Percentiles rank a stretch among this genome's conserved stretches.
These are phyloP conservation scores for Fusarium luffae DNA, from an alignment of 2,329 filamentous ascomycete species.

Conservation along the genomic window DNA sequence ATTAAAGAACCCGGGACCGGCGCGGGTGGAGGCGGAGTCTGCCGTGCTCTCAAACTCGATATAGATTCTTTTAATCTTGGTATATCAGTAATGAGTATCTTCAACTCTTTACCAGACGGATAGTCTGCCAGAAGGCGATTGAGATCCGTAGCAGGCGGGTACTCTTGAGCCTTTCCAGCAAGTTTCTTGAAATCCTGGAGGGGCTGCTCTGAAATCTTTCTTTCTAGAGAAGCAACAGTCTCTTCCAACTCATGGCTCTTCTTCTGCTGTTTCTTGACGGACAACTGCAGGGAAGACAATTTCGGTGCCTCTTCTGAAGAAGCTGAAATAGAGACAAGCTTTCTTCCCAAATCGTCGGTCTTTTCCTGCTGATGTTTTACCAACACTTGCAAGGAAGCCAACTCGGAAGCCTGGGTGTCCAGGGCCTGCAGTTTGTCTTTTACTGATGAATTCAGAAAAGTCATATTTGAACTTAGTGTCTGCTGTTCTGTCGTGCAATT, in stretches of 20 bases:
- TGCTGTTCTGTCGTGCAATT: constrained; percentile 1
- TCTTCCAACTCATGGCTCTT: constrained; percentile 3
- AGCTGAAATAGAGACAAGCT: background rate
- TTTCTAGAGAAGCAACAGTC: constrained; percentile 5
- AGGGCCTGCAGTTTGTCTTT: background rate
- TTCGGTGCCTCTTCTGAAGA: background rate
- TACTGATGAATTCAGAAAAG: constrained; percentile 1
- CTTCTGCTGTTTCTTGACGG: constrained; percentile 2
- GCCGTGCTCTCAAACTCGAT: background rate
- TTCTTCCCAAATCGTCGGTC: background rate
- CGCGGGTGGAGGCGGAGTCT: background rate
- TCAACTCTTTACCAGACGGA: constrained; percentile 10
- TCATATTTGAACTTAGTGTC: constrained; percentile 2
- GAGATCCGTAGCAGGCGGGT: constrained; percentile 7
- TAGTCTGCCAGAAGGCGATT: constrained; percentile 15
- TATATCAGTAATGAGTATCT: constrained; percentile 5
- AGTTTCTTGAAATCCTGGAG: constrained; percentile 11
- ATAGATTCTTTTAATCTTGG: constrained; percentile 11
- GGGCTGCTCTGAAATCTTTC: background rate
- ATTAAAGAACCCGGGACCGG: background rate
- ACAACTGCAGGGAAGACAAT: background rate
- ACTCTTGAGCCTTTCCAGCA: background rate
- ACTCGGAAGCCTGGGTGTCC: background rate
- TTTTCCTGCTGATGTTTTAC: constrained; percentile 12
- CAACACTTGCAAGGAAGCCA: background rate